These are phyloP conservation scores for Acer campestre DNA, from an alignment of 345 rosid species.

Conservation along the genomic window DNA sequence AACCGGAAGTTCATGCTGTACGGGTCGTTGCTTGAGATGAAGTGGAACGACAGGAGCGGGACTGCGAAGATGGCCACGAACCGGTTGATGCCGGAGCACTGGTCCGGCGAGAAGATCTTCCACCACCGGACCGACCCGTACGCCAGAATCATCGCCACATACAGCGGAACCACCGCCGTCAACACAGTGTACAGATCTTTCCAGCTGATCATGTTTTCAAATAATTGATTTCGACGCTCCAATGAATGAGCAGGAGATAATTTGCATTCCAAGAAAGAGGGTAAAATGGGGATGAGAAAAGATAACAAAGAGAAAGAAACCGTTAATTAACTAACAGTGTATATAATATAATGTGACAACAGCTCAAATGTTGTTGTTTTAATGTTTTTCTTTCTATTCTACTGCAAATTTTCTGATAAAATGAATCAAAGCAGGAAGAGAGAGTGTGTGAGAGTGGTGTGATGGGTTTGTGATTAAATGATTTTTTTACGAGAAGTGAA, in stretches of 20 bases:
- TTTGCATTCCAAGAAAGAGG: background rate
- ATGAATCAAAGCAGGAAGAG: background rate
- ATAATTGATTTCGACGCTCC: no score
- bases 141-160: slow-evolving; percentile 93
- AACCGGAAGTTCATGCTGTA: slow-evolving; percentile 83
- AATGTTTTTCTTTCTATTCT: background rate
- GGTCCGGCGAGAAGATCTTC: slow-evolving; percentile 91
- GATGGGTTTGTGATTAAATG: background rate
- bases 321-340: slow-evolving; percentile 38
- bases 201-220: slow-evolving; percentile 51
- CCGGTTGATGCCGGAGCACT: slow-evolving; percentile 97
- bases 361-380: slow-evolving; percentile 1
- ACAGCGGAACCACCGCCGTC: slow-evolving; percentile 85
- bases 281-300: slow-evolving; percentile 28
- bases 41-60: slow-evolving; percentile 93
- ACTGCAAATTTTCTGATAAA: slow-evolving; percentile 9
- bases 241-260: background rate
- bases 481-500: background rate
- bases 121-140: slow-evolving; percentile 98
- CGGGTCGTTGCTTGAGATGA: slow-evolving; percentile 82
- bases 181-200: slow-evolving; percentile 86
- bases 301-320: slow-evolving; percentile 19
- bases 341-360: background rate
- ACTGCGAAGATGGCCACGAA: slow-evolving; percentile 95
- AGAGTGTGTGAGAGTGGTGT: background rate